These are phyloP conservation scores for Fraxinus cuspidata DNA, from an alignment of 257 asterid genomes.

Conservation along the genomic window DNA sequence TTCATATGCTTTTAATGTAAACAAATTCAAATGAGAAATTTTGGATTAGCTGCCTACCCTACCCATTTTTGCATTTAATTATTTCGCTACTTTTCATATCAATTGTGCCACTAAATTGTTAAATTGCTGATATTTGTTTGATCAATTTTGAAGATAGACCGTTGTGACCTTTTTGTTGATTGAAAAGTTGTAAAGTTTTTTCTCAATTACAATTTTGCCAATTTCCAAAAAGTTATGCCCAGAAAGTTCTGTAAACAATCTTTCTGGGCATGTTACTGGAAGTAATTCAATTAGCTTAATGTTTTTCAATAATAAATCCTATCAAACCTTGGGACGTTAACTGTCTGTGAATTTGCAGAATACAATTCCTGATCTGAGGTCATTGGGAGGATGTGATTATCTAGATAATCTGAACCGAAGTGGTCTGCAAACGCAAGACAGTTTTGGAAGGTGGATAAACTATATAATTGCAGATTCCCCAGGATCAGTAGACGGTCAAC, in stretches of 20 bases:
- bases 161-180: conserved; percentile 19
- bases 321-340: conserved; percentile 42
- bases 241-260: conserved; percentile 42
- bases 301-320: conserved; percentile 36
- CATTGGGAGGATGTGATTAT: conserved; percentile 38
- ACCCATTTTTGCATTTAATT: background rate
- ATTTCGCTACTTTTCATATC: background rate
- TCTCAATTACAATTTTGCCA: conserved; percentile 35
- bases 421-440: conserved; percentile 61
- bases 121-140: conserved; percentile 6
- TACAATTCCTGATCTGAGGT: conserved; percentile 37
- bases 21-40: conserved; percentile 13
- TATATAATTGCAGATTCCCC: conserved; percentile 58
- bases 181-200: conserved; percentile 22
- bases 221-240: conserved; percentile 38
- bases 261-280: conserved; percentile 41
- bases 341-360: conserved; percentile 37
- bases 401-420: conserved; percentile 38
- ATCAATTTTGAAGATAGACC: conserved; percentile 14
- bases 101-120: conserved; percentile 3
- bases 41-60: background rate
- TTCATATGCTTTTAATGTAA: background rate
- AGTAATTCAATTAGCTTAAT: conserved; percentile 33
- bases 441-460: conserved; percentile 70
- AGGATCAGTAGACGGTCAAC: conserved; percentile 44